A percentile compares a stretch with the other conserved stretches of the same genome.
Evolutionary conservation across 2,329 filamentous ascomycete species (phyloP).

Genomic region (Talaromyces rugulosus): DNA sequence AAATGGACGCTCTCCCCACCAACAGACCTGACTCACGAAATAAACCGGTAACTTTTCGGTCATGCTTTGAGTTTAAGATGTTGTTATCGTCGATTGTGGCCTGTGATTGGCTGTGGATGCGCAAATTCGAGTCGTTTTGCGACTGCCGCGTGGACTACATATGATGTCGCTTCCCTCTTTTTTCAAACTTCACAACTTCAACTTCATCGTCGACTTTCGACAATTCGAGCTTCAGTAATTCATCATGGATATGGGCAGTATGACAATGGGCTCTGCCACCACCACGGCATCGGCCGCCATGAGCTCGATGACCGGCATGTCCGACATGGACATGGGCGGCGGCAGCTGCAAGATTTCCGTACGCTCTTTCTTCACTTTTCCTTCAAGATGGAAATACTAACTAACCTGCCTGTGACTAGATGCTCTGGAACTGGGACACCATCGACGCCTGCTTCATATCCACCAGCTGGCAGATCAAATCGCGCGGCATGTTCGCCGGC

Average conservation of each 20-base stretch:
- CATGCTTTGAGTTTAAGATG: not conserved
- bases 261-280: not conserved
- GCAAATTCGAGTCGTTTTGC: not conserved
- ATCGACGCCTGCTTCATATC: slow-evolving; percentile 69
- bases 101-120: not conserved
- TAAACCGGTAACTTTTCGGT: not conserved
- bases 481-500: slow-evolving; percentile 68
- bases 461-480: slow-evolving; percentile 64
- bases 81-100: not conserved
- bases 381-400: not conserved
- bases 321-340: slow-evolving; percentile 16
- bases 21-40: not conserved
- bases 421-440: slow-evolving; percentile 78
- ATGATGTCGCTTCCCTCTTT: not conserved
- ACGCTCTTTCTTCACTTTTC: slow-evolving; percentile 7
- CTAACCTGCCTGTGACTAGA: slow-evolving; percentile 43
- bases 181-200: not conserved
- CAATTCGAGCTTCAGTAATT: not conserved
- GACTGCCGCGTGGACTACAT: not conserved
- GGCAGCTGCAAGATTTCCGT: slow-evolving; percentile 30
- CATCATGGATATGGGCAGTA: slow-evolving; percentile 4
- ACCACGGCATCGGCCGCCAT: slow-evolving; percentile 5
- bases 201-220: not conserved
- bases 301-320: slow-evolving; percentile 11
- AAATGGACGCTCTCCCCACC: slow-evolving; percentile 10